Base-by-base conservation (phyloP, 1,284 basidiomycete species). In the Mycena citricolor region DNA sequence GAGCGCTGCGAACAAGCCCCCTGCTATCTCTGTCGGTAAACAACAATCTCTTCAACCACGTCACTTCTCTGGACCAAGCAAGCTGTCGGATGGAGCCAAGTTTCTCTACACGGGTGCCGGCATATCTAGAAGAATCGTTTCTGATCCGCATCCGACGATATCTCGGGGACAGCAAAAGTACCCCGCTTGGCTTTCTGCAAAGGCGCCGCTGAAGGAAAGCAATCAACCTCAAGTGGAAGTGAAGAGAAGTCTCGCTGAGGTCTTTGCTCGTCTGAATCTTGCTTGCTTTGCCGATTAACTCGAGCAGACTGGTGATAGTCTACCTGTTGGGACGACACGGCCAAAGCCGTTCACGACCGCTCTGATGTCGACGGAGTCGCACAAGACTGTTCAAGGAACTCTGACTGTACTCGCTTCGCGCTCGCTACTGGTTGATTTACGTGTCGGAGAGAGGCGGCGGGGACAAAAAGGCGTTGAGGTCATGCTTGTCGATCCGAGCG, bases 371-470 rank as follows among this genome's bases (percentile, higher is more conserved):
- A 62, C 70, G 2, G 68, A 73, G 45, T 68, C 68, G 1, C 71
- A 77, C 57, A 79, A 78, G 57, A 61, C 71, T 14, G 56, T 67
- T 1, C 63, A 70, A 29, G 77, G 77, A 0, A 70, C 71, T 28
- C 49, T 79, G 10, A 72, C 71, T 2, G 58, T 79, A 16, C 60
- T 79, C 4, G 71, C 74, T 11, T 79, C 76, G 2, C 63, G 55
- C 38, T 67, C 71, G 23, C 46, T 77, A 7, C 63, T 80, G 1
- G 68, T 79, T 16, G 77, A 79, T 57, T 73, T 79, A 44, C 69
- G 77, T 26, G 76, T 78, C 58, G 69, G 71, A 17, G 74, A 79
- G 49, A 65, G 76, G 3, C 61, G 74, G 34, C 69, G 66, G 31
- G 73, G 73, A 2, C 55, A 65, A 26, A 68, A 63, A 51, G 77